A percentile compares a stretch with the other conserved stretches of the same genome.
Conservation (phyloP, 2,329 filamentous ascomycete genomes). For the Aspergillus persii region DNA sequence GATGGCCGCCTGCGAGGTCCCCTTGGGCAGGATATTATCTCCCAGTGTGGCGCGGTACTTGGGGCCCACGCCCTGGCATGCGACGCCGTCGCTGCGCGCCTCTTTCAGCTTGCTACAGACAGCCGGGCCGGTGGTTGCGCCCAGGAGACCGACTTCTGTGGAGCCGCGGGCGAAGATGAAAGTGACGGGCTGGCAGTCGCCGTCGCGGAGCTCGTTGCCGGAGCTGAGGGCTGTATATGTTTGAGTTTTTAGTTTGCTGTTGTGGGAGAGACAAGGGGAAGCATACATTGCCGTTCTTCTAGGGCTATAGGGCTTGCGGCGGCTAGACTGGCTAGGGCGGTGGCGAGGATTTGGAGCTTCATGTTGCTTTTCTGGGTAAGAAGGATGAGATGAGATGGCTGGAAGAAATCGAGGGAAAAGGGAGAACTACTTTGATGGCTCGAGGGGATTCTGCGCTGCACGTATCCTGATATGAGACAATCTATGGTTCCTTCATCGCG, state of each 20-base stretch:
- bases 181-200: constrained; percentile 43
- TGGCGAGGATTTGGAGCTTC: background rate
- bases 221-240: constrained; percentile 10
- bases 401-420: background rate
- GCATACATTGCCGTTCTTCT: constrained; percentile 6
- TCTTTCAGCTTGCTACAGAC: constrained; percentile 27
- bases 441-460: no score
- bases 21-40: constrained; percentile 39
- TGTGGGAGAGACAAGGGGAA: background rate
- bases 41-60: constrained; percentile 42
- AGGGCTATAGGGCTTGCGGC: background rate
- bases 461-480: background rate
- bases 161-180: constrained; percentile 52
- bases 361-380: background rate
- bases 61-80: constrained; percentile 46
- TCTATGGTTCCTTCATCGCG: background rate
- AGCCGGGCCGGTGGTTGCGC: constrained; percentile 31
- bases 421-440: no score
- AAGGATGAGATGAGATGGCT: background rate
- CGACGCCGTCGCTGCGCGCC: constrained; percentile 19
- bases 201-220: constrained; percentile 40
- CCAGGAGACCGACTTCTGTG: constrained; percentile 50
- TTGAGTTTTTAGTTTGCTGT: background rate
- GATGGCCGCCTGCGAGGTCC: constrained; percentile 38
- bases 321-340: constrained; percentile 2